Percentiles rank a stretch among this genome's conserved stretches.
Evolutionary conservation across 2,329 filamentous ascomycete species (phyloP).

Genomic region (Alternaria burnsii): DNA sequence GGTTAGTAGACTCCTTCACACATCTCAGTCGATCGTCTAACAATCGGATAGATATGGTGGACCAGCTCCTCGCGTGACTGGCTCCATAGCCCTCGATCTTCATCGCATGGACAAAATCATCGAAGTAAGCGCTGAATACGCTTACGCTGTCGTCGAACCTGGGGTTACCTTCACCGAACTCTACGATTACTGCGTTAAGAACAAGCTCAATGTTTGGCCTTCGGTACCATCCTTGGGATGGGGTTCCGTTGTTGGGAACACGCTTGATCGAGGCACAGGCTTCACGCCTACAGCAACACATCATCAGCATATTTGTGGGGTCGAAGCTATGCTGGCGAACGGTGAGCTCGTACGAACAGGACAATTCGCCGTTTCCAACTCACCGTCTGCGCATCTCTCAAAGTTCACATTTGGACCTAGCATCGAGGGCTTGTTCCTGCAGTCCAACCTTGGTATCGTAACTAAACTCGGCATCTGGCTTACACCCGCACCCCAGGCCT

Average conservation of each 20-base stretch:
- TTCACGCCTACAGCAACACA: slow-evolving; percentile 52
- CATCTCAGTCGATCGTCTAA: background rate
- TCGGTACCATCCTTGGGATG: slow-evolving; percentile 46
- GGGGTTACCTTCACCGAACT: slow-evolving; percentile 42
- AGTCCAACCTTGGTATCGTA: slow-evolving; percentile 63
- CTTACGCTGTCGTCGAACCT: slow-evolving; percentile 57
- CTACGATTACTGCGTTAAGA: slow-evolving; percentile 42
- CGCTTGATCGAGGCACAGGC: slow-evolving; percentile 54
- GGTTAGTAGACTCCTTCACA: slow-evolving; percentile 26
- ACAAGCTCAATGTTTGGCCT: slow-evolving; percentile 46
- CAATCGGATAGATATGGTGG: slow-evolving; percentile 36
- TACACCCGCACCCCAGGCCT: slow-evolving; percentile 52
- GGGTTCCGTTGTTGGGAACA: slow-evolving; percentile 50
- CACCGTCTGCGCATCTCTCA: slow-evolving; percentile 51
- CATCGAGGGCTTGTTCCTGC: slow-evolving; percentile 59
- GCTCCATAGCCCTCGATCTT: slow-evolving; percentile 46
- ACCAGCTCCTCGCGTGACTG: slow-evolving; percentile 48
- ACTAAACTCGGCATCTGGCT: slow-evolving; percentile 51
- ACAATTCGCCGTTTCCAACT: slow-evolving; percentile 54
- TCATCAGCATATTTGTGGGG: slow-evolving; percentile 49
- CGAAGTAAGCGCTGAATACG: slow-evolving; percentile 55
- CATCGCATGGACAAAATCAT: slow-evolving; percentile 56
- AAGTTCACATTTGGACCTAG: slow-evolving; percentile 52
- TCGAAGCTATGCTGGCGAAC: slow-evolving; percentile 50
- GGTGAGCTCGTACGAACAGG: slow-evolving; percentile 47